Conservation (phyloP, 176 grass and related monocot species). For the Coix lacrymajobi region DNA sequence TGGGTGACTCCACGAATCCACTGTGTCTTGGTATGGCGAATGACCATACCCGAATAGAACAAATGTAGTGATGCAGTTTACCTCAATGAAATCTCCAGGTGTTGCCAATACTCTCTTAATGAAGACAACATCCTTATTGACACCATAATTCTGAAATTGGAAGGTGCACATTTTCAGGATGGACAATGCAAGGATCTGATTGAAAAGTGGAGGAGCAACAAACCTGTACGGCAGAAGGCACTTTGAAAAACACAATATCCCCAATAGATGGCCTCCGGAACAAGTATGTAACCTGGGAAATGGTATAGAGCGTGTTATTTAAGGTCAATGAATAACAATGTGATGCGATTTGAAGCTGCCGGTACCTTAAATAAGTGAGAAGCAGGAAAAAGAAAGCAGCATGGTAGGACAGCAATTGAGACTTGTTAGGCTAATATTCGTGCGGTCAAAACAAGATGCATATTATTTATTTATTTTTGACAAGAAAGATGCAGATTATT, state of each 20-base stretch:
- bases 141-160: constrained; percentile 31
- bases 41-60: background rate
- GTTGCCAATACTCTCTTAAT: constrained; percentile 52
- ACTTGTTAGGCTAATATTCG: background rate
- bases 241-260: constrained; percentile 45
- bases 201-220: background rate
- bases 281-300: constrained; percentile 41
- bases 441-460: background rate
- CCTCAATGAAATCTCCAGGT: constrained; percentile 53
- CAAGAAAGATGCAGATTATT: background rate
- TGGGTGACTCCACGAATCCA: background rate
- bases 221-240: constrained; percentile 28
- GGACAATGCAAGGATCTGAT: background rate
- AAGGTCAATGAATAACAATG: background rate
- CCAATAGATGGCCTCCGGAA: constrained; percentile 46
- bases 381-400: too few relatives aligned
- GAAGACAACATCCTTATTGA: constrained; percentile 46
- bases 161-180: background rate
- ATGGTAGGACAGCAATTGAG: background rate
- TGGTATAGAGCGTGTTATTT: background rate
- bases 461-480: too few relatives aligned
- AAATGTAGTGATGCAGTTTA: background rate
- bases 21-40: background rate
- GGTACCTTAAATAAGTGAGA: too few relatives aligned
- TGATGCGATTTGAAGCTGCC: background rate